Evolutionary conservation across 495 filamentous ascomycete genomes (phyloP), one percentile per base, ranked within the genome.

Genomic region (Trichoderma orchidacearum): DNA sequence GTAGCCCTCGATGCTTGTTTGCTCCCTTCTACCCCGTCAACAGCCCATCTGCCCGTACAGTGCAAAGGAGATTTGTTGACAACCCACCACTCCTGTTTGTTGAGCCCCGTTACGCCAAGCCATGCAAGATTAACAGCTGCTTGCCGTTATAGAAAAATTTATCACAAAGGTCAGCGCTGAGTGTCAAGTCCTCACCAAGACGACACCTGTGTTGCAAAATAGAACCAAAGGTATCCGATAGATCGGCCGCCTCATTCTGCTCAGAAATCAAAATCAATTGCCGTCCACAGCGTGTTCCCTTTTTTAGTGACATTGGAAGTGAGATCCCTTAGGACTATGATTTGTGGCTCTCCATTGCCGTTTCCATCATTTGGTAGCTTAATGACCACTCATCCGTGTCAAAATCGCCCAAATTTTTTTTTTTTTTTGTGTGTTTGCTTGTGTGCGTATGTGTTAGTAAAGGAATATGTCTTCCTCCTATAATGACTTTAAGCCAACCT

Each of bases 101-200:
- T 48, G 7, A 48, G 21, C 18, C 41, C 18, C 41, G 11, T 23
- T 48, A 13, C 41, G 41, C 41, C 41, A 48, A 48, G 41, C 41
- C 41, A 48, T 48, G 41, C 41, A 48, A 48, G 23, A 48, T 48
- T 48, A 48, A 48, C 41, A 48, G 41, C 41, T 27, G 41, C 41
- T 48, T 48, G 18, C n/a, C 41, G 41, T 48, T 18, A 27, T 25
- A 25, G 21, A 27, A 11, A 41, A 41, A 8, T 7, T 6, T 23
- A 23, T 48, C 41, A 48, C 18, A 23, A 48, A 48, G 21, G 41
- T 23, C 5, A 27, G 21, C 41, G 21, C 18, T 48, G 41, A 9
- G 3, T 48, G 21, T n/a, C n/a, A n/a, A 41, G n/a, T 5, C n/a
- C 27, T n/a, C 41, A 48, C 41, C 41, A 48, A 48, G 9, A 48